Conservation (phyloP, 306 rosid species). For the Lagenaria siceraria region DNA sequence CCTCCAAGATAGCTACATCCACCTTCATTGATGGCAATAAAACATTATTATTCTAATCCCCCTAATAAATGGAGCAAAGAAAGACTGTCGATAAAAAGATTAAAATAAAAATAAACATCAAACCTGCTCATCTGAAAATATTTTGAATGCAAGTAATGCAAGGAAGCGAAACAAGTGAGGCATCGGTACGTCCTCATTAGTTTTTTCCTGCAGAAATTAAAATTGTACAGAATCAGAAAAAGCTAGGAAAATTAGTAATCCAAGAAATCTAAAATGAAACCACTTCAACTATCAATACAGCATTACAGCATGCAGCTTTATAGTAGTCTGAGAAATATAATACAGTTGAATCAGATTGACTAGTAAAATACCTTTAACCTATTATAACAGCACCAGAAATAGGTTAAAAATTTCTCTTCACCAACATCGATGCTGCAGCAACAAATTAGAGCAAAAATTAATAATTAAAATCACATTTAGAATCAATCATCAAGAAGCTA, state of each 20-base stretch:
- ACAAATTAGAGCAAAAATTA: constrained; percentile 8
- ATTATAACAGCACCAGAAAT: constrained; percentile 94
- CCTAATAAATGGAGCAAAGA: not conserved
- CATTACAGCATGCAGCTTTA: not conserved
- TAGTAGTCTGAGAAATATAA: not conserved
- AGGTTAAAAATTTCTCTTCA: constrained; percentile 65
- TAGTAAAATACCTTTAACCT: constrained; percentile 41
- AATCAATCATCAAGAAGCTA: not conserved
- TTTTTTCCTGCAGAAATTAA: constrained; percentile 37
- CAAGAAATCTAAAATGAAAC: not conserved
- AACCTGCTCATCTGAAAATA: constrained; percentile 83
- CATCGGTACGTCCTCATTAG: constrained; percentile 59
- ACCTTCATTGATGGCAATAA: constrained; percentile 26
- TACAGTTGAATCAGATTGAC: not conserved
- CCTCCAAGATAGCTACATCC: constrained; percentile 89
- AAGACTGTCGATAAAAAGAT: not conserved
- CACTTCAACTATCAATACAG: not conserved
- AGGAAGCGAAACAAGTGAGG: constrained; percentile 84
- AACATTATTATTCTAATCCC: not conserved
- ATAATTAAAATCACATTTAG: not conserved
- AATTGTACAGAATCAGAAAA: not conserved
- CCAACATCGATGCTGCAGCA: constrained; percentile 53
- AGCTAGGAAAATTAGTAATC: not conserved
- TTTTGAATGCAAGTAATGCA: constrained; percentile 85
- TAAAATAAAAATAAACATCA: constrained; percentile 10